These are phyloP conservation scores for Eucalyptus albens DNA, from an alignment of 345 rosid genomes.

Conservation along the genomic window DNA sequence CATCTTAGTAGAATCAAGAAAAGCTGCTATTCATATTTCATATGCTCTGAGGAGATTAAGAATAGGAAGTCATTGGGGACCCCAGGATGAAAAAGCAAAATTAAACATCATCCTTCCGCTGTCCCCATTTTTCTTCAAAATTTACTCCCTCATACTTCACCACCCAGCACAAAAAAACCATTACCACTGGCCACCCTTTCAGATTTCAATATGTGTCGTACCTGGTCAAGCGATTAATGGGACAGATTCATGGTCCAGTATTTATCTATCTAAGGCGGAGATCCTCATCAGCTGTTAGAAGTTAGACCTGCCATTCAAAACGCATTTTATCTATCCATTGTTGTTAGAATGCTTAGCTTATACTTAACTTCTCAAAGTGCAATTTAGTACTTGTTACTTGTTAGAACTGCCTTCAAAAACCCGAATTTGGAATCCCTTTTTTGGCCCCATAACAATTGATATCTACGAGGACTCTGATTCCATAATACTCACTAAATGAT, in stretches of 20 bases:
- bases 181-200: neutral
- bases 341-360: neutral
- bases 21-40: neutral
- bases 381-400: neutral
- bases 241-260: neutral
- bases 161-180: neutral
- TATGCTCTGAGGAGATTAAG: neutral
- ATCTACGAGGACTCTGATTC: neutral
- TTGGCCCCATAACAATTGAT: neutral
- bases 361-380: neutral
- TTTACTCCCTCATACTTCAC: neutral
- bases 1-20: neutral
- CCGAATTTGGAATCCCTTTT: neutral
- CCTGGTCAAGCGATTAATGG: neutral
- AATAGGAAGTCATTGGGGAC: neutral
- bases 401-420: neutral
- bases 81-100: neutral
- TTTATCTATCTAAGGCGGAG: neutral
- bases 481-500: neutral
- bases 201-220: neutral
- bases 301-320: neutral
- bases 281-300: neutral
- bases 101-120: neutral
- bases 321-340: neutral
- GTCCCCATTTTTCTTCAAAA: neutral